These are phyloP conservation scores for Colletotrichum euphorbiae DNA, from an alignment of 2,329 filamentous ascomycete genomes.

Conservation along the genomic window DNA sequence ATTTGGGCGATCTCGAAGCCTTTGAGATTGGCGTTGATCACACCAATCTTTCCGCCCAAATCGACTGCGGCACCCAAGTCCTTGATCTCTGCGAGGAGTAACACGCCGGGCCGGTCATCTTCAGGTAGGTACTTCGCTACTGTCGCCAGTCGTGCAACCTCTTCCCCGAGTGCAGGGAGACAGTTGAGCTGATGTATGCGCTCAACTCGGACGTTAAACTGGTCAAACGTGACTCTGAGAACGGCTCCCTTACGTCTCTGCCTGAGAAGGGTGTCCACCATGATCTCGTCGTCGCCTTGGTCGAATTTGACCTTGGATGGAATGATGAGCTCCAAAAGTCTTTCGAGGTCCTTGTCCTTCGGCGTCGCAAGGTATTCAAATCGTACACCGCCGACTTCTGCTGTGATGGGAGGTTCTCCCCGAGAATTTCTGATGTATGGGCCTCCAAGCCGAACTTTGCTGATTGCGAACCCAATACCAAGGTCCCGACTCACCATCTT, in stretches of 20 bases:
- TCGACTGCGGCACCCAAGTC: slow-evolving; percentile 71
- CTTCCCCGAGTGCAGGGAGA: slow-evolving; percentile 78
- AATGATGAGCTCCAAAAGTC: slow-evolving; percentile 85
- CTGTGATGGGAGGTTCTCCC: slow-evolving; percentile 69
- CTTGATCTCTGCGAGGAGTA: slow-evolving; percentile 78
- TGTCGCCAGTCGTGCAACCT: slow-evolving; percentile 83
- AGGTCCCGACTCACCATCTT: slow-evolving; percentile 83
- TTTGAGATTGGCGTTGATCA: slow-evolving; percentile 66
- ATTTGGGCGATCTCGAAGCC: slow-evolving; percentile 83
- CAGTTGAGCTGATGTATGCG: slow-evolving; percentile 74
- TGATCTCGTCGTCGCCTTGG: slow-evolving; percentile 89
- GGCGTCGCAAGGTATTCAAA: slow-evolving; percentile 80
- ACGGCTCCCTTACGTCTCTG: slow-evolving; percentile 90
- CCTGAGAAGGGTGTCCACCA: slow-evolving; percentile 89
- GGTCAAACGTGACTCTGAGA: slow-evolving; percentile 75
- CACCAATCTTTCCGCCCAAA: slow-evolving; percentile 76
- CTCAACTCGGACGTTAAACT: slow-evolving; percentile 70
- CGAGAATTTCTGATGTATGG: slow-evolving; percentile 69
- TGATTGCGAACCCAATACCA: slow-evolving; percentile 78
- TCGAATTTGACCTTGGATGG: slow-evolving; percentile 91
- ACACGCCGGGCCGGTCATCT: slow-evolving; percentile 89
- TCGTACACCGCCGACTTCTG: slow-evolving; percentile 74
- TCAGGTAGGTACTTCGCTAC: slow-evolving; percentile 96
- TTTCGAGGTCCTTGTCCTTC: slow-evolving; percentile 82
- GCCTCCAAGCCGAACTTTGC: slow-evolving; percentile 79